These are phyloP conservation scores for Trametes cubensis DNA, from an alignment of 768 basidiomycete species.

Conservation along the genomic window DNA sequence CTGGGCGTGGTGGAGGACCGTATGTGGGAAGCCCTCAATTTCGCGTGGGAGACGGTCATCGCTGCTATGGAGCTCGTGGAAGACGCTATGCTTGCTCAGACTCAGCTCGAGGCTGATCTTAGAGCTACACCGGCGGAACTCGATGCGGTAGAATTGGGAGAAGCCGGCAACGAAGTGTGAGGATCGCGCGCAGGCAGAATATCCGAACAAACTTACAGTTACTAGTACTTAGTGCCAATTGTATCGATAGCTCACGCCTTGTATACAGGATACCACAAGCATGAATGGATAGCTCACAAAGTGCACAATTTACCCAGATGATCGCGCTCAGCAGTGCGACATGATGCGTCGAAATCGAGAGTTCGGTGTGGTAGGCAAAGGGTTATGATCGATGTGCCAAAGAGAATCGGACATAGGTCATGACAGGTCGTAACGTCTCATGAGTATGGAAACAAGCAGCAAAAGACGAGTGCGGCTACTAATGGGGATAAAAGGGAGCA, in stretches of 20 bases:
- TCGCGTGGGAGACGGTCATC: conserved; percentile 48
- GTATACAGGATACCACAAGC: background rate
- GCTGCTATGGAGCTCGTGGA: conserved; percentile 35
- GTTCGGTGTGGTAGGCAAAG: background rate
- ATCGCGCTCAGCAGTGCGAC: background rate
- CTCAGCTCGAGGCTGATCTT: too few relatives aligned
- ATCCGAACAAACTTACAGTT: background rate
- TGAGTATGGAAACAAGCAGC: conserved; percentile 17
- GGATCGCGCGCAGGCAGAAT: background rate
- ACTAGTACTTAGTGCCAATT: background rate
- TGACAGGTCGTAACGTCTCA: conserved; percentile 16
- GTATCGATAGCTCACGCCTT: background rate
- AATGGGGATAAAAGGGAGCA: background rate
- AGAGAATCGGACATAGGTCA: conserved; percentile 6
- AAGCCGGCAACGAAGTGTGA: too few relatives aligned
- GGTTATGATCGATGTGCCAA: background rate
- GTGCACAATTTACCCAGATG: too few relatives aligned
- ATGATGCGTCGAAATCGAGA: background rate
- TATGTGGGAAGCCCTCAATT: conserved; percentile 46
- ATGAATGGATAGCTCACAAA: too few relatives aligned
- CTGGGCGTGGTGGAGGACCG: conserved; percentile 49
- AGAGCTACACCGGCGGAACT: too few relatives aligned
- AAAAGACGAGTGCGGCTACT: background rate
- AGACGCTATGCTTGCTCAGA: too few relatives aligned
- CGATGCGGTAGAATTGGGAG: too few relatives aligned